Evolutionary conservation across 257 asterid species (phyloP), one percentile per base, ranked within the genome.

Genomic region (Solanum ossicruentum): DNA sequence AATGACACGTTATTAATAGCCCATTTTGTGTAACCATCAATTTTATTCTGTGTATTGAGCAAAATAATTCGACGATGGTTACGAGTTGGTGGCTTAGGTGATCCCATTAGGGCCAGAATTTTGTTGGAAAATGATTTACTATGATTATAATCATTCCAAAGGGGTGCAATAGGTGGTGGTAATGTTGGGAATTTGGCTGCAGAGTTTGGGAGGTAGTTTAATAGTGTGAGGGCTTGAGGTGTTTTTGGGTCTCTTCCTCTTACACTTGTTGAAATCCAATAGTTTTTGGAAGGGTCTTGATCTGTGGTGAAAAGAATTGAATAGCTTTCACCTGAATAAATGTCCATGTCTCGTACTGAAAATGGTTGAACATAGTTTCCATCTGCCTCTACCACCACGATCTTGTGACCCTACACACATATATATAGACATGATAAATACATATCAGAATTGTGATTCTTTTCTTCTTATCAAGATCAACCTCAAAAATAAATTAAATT

Each of bases 281-380:
- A 94, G 85, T 94, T 94, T 17, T 87, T 83, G 66, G 90, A 23
- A 56, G 95, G 93, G 67, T 92, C 56, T 85, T 93, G 95, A 70
- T 93, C 87, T 3, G 98, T 91, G 11, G 91, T 92, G 87, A 94
- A 89, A 7, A 95, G 89, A 45, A 92, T 86, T 10, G 98, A 95
- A 28, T 95, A 95, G 88, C 95, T 94, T 86, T 94, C 98, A 13
- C 99, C 98, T 0, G 99, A 95, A 90, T 95, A 92, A 26, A 95
- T 90, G 93, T 95, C 97, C 69, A 95, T 85, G 51, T 92, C 91
- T 18, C 91, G 88, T 16, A 90, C 97, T 2, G 89, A 10, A 73
- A 94, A 92, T 49, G 98, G 99, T 57, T 88, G 79, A 5, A 93
- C 88, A 36, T 94, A 92, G 87, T 95, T 94, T 82, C 99, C 99